Percentiles rank a stretch among this genome's conserved stretches.
Conservation (phyloP, 1,284 basidiomycete genomes). For the Leccinum angustisporum region DNA sequence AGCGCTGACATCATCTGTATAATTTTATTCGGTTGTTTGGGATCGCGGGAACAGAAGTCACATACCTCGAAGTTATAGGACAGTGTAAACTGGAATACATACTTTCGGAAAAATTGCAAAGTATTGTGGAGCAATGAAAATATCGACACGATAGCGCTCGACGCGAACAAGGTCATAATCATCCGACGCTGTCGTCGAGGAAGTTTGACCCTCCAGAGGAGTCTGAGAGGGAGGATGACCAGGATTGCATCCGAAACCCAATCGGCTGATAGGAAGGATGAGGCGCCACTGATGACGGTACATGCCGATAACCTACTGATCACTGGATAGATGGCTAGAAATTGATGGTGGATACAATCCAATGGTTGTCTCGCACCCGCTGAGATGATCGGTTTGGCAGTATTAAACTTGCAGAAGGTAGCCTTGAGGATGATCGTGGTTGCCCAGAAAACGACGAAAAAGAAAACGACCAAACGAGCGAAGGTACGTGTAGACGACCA, state of each 20-base stretch:
- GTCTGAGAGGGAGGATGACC: not conserved
- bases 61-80: not conserved
- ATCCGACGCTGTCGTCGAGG: not conserved
- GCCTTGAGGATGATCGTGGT: not conserved
- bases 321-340: not conserved
- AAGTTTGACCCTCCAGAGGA: not conserved
- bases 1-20: not conserved
- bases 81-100: not conserved
- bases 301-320: not conserved
- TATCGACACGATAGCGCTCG: not conserved
- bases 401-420: not conserved
- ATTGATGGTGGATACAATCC: not conserved
- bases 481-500: not conserved
- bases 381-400: not conserved
- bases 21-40: not conserved
- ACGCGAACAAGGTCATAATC: not conserved
- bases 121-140: not conserved
- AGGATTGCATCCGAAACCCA: not conserved
- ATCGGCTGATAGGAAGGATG: not conserved
- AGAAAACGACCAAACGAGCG: not conserved
- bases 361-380: not conserved
- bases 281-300: not conserved
- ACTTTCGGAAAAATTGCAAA: not conserved
- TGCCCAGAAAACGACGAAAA: not conserved
- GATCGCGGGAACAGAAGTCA: not conserved